Conservation (phyloP, 306 rosid genomes). For the Malus asiatica region DNA sequence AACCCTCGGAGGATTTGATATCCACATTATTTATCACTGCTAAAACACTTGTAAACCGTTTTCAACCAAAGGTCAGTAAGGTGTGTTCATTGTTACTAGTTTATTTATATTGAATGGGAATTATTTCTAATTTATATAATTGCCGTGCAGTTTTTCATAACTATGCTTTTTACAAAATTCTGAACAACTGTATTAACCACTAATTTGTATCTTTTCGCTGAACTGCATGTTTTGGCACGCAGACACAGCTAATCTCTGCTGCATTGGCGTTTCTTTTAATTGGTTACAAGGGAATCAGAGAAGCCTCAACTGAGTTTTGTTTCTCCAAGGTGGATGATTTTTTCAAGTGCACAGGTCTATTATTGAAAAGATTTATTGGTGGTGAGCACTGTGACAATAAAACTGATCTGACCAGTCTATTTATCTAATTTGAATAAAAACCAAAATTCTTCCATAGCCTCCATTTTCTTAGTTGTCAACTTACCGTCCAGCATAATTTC, state of each 20-base stretch:
- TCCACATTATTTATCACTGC: conserved; percentile 48
- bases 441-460: background rate
- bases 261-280: conserved; percentile 61
- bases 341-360: conserved; percentile 42
- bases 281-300: conserved; percentile 61
- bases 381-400: conserved; percentile 41
- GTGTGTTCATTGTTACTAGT: conserved; percentile 9
- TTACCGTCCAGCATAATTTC: background rate
- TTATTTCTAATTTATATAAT: background rate
- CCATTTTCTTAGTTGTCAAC: background rate
- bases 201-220: conserved; percentile 20
- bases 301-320: conserved; percentile 53
- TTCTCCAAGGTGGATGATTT: conserved; percentile 58
- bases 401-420: conserved; percentile 11
- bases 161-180: background rate
- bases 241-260: conserved; percentile 52
- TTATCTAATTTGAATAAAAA: background rate
- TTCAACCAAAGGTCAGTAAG: conserved; percentile 59
- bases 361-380: conserved; percentile 45
- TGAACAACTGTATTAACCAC: conserved; percentile 3
- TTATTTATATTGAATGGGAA: background rate
- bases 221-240: conserved; percentile 33
- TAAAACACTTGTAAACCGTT: conserved; percentile 50
- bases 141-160: background rate
- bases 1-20: conserved; percentile 47